These are phyloP conservation scores for Kwoniella bestiolae DNA, from an alignment of 768 basidiomycete genomes.

Conservation along the genomic window DNA sequence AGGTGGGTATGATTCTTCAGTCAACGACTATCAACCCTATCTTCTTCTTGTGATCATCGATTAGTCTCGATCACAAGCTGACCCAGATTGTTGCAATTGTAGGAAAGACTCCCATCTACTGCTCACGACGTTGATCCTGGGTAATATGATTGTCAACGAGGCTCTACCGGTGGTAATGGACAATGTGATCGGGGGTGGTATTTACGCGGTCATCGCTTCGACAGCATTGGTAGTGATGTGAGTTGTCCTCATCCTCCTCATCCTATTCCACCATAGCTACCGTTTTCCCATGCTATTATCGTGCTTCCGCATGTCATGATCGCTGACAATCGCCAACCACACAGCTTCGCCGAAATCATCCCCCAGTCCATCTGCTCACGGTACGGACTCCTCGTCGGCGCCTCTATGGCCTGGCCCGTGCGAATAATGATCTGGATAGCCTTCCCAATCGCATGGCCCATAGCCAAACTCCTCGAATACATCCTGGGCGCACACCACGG, in stretches of 20 bases:
- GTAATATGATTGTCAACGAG: conserved; percentile 89
- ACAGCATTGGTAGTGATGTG: conserved; percentile 87
- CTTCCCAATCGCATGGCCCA: conserved; percentile 77
- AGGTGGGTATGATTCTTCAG: conserved; percentile 62
- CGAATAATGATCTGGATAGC: conserved; percentile 70
- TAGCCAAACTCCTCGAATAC: conserved; percentile 78
- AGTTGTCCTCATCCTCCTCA: conserved; percentile 55
- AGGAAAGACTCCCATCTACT: conserved; percentile 47
- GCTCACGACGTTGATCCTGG: conserved; percentile 60
- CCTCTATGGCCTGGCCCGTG: conserved; percentile 78
- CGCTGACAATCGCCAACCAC: conserved; percentile 10
- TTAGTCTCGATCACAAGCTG: neutral
- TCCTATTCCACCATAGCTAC: neutral
- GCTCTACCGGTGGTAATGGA: conserved; percentile 73
- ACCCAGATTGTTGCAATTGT: neutral
- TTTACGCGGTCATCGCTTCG: conserved; percentile 76
- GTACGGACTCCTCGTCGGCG: conserved; percentile 84
- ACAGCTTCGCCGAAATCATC: conserved; percentile 86
- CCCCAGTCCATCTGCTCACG: conserved; percentile 91
- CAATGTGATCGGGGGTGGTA: conserved; percentile 76
- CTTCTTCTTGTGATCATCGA: no score
- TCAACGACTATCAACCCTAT: conserved; percentile 72
- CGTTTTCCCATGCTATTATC: no score
- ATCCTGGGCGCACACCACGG: conserved; percentile 83
- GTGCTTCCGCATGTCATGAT: no score